Evolutionary conservation across 331 rosid genomes (phyloP), one percentile per base, ranked within the genome.

Genomic region (Saraca asoca): DNA sequence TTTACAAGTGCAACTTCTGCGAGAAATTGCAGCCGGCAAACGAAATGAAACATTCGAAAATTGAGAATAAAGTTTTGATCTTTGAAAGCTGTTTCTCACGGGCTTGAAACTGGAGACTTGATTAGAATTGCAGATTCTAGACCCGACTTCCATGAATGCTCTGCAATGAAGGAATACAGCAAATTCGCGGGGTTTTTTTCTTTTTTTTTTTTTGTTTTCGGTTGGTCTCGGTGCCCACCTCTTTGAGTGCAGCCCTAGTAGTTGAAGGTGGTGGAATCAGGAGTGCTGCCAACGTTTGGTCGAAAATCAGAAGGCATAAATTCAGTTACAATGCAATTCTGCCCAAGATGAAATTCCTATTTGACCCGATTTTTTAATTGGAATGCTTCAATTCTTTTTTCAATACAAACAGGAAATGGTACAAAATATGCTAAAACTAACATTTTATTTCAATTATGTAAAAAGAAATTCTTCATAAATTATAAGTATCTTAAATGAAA

Each of bases 141-240:
- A 48, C 19, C 62, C 24, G n/a, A 68, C 35, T 56, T 78, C 82
- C 75, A 72, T 72, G 35, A 53, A 71, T 35, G 60, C 12, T 12
- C 6, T 24, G 15, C 5, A 10, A 24, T 12, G 49, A 12, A 11
- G 49, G 15, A 43, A 43, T 12, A 43, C 49, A 43, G 49, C 15
- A 11, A 12, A 3, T 43, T 43, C 49, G 49, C 49, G 49, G 49
- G 2, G 5, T 37, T 37, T 37, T 37, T 37, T 35, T 35, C 7
- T 35, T 35, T 35, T 7, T 7, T 35, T 7, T 38, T 38, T 43
- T 12, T 9, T 9, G 2, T 43, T 2, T 43, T 12, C 49, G 49
- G 49, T 43, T 12, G 0, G 10, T 12, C 15, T 43, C 13, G 3
- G 14, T 43, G 5, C 49, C 49, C 49, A 4, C 15, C 14, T 6